phyloP scores from a whole-genome alignment of 1,139 yeast genomes.

The Yamadazyma mexicana region DNA sequence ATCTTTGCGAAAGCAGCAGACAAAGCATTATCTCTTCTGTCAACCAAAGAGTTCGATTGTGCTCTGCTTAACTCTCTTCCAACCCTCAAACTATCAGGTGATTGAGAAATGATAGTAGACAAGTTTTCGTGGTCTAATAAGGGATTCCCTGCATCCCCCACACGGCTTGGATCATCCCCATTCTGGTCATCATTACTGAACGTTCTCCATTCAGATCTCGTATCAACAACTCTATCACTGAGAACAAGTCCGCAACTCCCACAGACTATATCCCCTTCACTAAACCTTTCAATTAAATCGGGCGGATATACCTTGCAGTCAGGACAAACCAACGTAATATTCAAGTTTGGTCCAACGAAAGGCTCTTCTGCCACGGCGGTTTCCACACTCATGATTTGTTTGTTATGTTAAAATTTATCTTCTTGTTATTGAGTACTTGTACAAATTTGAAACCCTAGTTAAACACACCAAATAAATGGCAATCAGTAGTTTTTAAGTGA shows the following conservation, averaged over 20 bases:
- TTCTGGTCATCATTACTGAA: conserved; percentile 96
- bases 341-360: conserved; percentile 68
- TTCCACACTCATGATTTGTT: conserved; percentile 13
- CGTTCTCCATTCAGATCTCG: conserved; percentile 98
- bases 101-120: conserved; percentile 88
- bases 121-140: conserved; percentile 87
- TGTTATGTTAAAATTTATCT: background rate
- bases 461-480: conserved; percentile 1
- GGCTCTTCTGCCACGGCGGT: conserved; percentile 25
- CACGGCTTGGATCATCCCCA: conserved; percentile 98
- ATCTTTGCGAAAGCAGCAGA: conserved; percentile 90
- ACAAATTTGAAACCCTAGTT: background rate
- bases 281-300: conserved; percentile 88
- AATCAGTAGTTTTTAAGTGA: conserved; percentile 1
- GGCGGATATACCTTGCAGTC: conserved; percentile 97
- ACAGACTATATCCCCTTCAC: conserved; percentile 97
- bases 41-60: conserved; percentile 82
- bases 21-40: conserved; percentile 82
- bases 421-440: no score
- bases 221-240: conserved; percentile 90
- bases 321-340: conserved; percentile 89
- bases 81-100: conserved; percentile 70
- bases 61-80: conserved; percentile 90
- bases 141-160: conserved; percentile 98
- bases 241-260: conserved; percentile 94